Evolutionary conservation across 108 stramenopile genomes (phyloP), one percentile per base, ranked within the genome.

Genomic region (Fragilaria radians): DNA sequence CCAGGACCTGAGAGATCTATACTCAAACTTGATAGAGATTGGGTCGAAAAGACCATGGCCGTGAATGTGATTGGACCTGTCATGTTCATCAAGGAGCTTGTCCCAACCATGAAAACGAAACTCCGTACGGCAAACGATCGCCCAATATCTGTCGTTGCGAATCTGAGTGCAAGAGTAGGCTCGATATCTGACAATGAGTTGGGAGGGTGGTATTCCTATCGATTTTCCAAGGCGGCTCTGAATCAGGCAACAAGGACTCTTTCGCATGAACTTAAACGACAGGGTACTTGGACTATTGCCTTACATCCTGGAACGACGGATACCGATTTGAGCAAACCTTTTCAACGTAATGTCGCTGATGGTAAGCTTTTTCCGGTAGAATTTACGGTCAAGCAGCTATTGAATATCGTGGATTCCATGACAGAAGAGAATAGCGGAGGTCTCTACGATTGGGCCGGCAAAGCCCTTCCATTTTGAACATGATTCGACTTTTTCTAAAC

Each of bases 291-390:
- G 72, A 61, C 69, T 32, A 70, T 93, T 27, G 86, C 83, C 0
- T 59, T 94, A 34, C 94, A 97, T 77, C 96, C 96, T 7, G 96
- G 96, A 23, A 97, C 94, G 1, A 95, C 94, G 0, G 78, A 92
- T 45, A 95, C 96, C 17, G 93, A 86, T 53, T 67, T 97, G 54
- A 90, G 88, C 49, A 51, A 73, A 58, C 96, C 96, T 1, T 96
- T 96, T 65, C 91, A 91, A 59, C 68, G 57, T 19, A 89, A 89
- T 66, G 91, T 94, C 21, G 68, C 63, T 32, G 77, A 79, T 34
- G 86, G 81, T 25, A 74, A 85, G 50, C 73, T 96, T 3, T 96
- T 94, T 56, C 77, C 81, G 2, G 77, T 76, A 1, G 75, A 83
- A 1, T 86, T 80, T 53, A 88, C 90, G 7, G 80, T 77, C n/a